A percentile compares a stretch with the other conserved stretches of the same genome.
phyloP scores from a whole-genome alignment of 805 yeast genomes.

The Candida boidinii region DNA sequence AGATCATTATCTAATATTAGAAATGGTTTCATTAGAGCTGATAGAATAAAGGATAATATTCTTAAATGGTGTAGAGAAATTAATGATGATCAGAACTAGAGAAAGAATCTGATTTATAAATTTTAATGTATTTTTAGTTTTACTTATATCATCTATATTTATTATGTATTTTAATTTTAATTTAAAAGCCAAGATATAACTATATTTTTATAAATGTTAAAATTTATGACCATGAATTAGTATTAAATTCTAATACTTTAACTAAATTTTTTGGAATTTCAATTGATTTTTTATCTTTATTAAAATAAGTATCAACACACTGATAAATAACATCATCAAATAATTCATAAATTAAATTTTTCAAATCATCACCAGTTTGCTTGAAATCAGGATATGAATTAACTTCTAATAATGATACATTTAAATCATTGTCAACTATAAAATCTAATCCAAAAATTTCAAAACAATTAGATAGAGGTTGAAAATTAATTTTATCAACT shows the following conservation, averaged over 20 bases:
- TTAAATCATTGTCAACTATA: constrained; percentile 47
- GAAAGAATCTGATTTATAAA: no score
- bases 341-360: constrained; percentile 53
- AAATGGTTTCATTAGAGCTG: constrained; percentile 69
- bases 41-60: constrained; percentile 61
- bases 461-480: constrained; percentile 69
- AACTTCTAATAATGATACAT: constrained; percentile 67
- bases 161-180: no score
- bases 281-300: constrained; percentile 5
- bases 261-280: constrained; percentile 10
- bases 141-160: background rate
- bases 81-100: constrained; percentile 50
- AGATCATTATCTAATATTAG: constrained; percentile 69
- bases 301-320: constrained; percentile 42
- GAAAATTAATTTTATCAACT: constrained; percentile 79
- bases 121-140: background rate
- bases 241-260: constrained; percentile 28
- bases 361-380: constrained; percentile 81
- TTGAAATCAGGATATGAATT: constrained; percentile 95
- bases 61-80: constrained; percentile 82
- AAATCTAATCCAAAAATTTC: constrained; percentile 90
- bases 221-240: constrained; percentile 1
- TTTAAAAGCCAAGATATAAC: background rate
- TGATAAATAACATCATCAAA: constrained; percentile 47
- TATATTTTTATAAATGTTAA: background rate